These are phyloP conservation scores for Taxawa tesnikishii DNA, from an alignment of 2,329 filamentous ascomycete species.

Conservation along the genomic window DNA sequence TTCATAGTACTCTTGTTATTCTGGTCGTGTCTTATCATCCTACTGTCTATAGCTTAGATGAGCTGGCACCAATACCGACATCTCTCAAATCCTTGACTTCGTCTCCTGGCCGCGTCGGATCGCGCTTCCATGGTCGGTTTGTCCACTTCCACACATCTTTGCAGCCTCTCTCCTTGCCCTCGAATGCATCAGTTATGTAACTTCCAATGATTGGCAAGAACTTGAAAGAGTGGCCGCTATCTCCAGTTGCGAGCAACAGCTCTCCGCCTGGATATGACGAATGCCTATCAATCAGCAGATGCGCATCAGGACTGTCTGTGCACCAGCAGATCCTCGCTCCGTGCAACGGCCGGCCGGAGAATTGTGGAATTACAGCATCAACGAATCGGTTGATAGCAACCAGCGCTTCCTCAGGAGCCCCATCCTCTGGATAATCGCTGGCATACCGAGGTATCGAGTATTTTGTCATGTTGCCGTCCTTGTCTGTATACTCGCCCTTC, in stretches of 20 bases:
- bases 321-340: slow-evolving; percentile 46
- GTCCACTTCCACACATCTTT: slow-evolving; percentile 5
- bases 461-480: slow-evolving; percentile 1
- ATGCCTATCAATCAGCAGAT: slow-evolving; percentile 41
- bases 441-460: slow-evolving; percentile 5
- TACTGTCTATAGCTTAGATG: no score
- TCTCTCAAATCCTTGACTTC: slow-evolving; percentile 10
- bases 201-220: slow-evolving; percentile 39
- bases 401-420: slow-evolving; percentile 7
- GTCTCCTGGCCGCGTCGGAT: slow-evolving; percentile 7
- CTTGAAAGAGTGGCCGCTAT: slow-evolving; percentile 42
- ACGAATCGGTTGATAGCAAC: slow-evolving; percentile 3
- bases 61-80: slow-evolving; percentile 8
- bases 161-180: slow-evolving; percentile 24
- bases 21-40: no score
- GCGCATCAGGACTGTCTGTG: slow-evolving; percentile 41
- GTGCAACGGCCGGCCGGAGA: slow-evolving; percentile 34
- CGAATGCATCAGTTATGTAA: slow-evolving; percentile 36
- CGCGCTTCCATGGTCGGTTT: neutral
- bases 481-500: slow-evolving; percentile 3
- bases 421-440: slow-evolving; percentile 3
- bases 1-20: no score
- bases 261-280: slow-evolving; percentile 24
- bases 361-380: slow-evolving; percentile 32
- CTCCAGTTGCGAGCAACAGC: slow-evolving; percentile 37